phyloP scores from a whole-genome alignment of 164 flowering plant genomes.

The Akebia trifoliata region DNA sequence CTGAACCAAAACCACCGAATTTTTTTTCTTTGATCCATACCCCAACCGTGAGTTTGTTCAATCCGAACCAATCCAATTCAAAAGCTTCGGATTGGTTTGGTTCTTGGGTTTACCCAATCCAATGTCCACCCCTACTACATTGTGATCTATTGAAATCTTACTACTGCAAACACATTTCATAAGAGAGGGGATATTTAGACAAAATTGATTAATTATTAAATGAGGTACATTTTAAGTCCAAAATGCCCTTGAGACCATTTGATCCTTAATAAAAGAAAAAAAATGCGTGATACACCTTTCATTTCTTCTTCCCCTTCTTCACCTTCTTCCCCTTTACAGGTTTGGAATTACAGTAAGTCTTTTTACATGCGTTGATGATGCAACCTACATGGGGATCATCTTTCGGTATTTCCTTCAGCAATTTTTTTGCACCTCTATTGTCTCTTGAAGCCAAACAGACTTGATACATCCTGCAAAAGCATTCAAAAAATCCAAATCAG shows the following conservation, averaged over 20 bases:
- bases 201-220: too few relatives aligned
- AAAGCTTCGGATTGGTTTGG: too few relatives aligned
- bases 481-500: slow-evolving; percentile 7
- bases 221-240: not conserved
- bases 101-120: too few relatives aligned
- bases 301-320: slow-evolving; percentile 10
- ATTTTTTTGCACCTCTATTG: slow-evolving; percentile 30
- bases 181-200: too few relatives aligned
- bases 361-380: slow-evolving; percentile 41
- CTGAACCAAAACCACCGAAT: too few relatives aligned
- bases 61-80: too few relatives aligned
- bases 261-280: slow-evolving; percentile 1
- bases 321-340: slow-evolving; percentile 11
- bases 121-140: too few relatives aligned
- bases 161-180: too few relatives aligned
- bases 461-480: slow-evolving; percentile 74
- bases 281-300: not conserved
- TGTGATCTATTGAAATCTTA: too few relatives aligned
- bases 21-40: too few relatives aligned
- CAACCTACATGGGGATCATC: slow-evolving; percentile 65
- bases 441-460: slow-evolving; percentile 64
- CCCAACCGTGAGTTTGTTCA: too few relatives aligned
- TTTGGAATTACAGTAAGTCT: slow-evolving; percentile 16
- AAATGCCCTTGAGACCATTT: not conserved
- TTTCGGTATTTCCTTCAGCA: slow-evolving; percentile 40